Conservation (phyloP, 495 filamentous ascomycete genomes). For the Neurospora tetraspora region DNA sequence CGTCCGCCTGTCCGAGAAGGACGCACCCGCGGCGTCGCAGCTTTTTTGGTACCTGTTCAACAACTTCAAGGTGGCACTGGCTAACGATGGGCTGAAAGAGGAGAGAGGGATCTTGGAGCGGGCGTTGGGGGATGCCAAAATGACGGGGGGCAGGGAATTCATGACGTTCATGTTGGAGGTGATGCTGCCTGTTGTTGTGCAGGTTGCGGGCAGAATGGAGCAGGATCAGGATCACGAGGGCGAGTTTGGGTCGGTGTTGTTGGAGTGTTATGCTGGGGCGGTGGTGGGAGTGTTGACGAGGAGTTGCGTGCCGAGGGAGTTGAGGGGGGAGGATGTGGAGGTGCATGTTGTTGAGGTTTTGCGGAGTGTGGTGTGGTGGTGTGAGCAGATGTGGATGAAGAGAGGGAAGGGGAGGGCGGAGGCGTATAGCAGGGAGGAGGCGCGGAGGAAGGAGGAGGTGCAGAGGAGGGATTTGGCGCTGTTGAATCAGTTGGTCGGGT, state of each 20-base stretch:
- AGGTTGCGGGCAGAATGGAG: conserved; percentile 5
- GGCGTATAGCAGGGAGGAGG: background rate
- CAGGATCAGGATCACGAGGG: background rate
- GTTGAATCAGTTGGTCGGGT: background rate
- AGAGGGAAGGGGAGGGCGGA: background rate
- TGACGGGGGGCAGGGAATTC: conserved; percentile 22
- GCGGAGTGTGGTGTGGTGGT: conserved; percentile 11
- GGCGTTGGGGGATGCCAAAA: background rate
- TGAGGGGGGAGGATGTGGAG: conserved; percentile 16
- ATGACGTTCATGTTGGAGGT: conserved; percentile 30
- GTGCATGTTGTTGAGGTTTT: conserved; percentile 13
- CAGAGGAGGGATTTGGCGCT: background rate
- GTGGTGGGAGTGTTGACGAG: conserved; percentile 15
- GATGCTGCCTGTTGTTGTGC: conserved; percentile 35
- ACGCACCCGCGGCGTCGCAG: conserved; percentile 29
- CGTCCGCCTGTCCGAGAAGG: conserved; percentile 32
- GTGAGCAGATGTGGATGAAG: background rate
- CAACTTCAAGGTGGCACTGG: conserved; percentile 40
- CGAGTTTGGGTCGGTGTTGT: conserved; percentile 13
- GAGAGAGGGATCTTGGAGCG: conserved; percentile 26
- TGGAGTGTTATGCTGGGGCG: conserved; percentile 30
- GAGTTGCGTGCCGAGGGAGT: conserved; percentile 16
- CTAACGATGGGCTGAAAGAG: conserved; percentile 26
- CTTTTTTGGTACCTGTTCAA: conserved; percentile 41
- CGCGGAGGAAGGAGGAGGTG: background rate